Evolutionary conservation across 2,329 filamentous ascomycete species (phyloP), one percentile per base, ranked within the genome.

Genomic region (Hirsutella thompsonii): DNA sequence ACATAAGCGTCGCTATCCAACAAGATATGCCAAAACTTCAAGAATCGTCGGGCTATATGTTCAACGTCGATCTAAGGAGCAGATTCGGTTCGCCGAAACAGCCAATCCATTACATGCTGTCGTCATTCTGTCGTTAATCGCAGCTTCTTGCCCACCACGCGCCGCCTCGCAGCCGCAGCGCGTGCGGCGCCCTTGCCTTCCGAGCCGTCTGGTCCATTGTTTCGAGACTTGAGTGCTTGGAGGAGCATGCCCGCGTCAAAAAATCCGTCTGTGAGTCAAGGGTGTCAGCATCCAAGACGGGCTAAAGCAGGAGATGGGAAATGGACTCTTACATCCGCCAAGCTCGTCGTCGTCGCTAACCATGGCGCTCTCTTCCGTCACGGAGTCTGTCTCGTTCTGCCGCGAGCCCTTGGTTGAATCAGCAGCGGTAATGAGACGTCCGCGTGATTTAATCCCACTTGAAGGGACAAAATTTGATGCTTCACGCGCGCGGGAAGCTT

Each of bases 191-290:
- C 23, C 23, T 11, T 8, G 72, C 72, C 44, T 70, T 66, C 36
- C 74, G 72, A 4, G 62, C 46, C 53, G 40, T 76, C 71, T 5
- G 66, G 59, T 4, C 64, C 68, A 42, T 77, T 70, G 14, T 73
- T 72, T 39, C 81, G 74, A 2, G 81, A 81, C 57, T 89, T 89
- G 43, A 94, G 76, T 2, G 88, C 87, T 58, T 93, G 85, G 20
- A 92, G 70, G 5, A 95, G 74, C 87, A 95, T 94, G 13, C 90
- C 90, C 1, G 90, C 88, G 58, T 96, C 90, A 63, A 96, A 96
- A 69, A 96, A 95, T 26, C 90, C 90, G 68, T 95, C 89, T 94
- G 56, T n/a, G 34, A 5, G 1, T 19, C 13, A 13, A 8, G 3
- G 14, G 4, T 9, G 30, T 36, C 20, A 40, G 38, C 30, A 26